Base-by-base conservation (phyloP, 2,329 filamentous ascomycete species). In the Aplosporella prunicola region DNA sequence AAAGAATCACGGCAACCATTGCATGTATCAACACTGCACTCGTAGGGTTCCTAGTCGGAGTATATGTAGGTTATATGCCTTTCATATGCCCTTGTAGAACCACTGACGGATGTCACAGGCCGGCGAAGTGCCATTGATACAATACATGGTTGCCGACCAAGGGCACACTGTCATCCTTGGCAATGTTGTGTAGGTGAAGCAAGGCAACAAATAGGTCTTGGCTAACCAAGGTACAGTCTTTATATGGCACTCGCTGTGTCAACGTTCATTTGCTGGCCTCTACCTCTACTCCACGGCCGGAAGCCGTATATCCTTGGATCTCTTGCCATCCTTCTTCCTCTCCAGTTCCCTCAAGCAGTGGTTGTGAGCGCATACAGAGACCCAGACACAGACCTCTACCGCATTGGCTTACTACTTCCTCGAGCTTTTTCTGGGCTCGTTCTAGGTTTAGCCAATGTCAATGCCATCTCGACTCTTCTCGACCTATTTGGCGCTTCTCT, bases 401-500 rank as follows among this genome's bases (percentile, higher is more conserved):
- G 72, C 48, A 64, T 69, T 36, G 68, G 74, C 20, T 63, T 88
- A 4, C 66, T 88, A 3, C 57, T 76, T 5, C 72, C 79, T 5
- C 69, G 82, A 33, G 71, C 70, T 1, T 50, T 82, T 31, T 82
- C 83, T 56, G 82, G 83, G 0, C 61, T 78, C 22, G 71, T 72
- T 14, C 69, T 88, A 8, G 83, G 82, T 0, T 82, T 88, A 50
- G 79, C 78, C 11, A 82, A 80, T 51, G 81, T 88, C 66, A 88
- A 87, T 51, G 81, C 81, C 46, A 70, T 83, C 47, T 73, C 77
- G 0, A 79, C 76, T 2, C 62, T 88, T 5, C 74, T 80, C 3
- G 82, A 89, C 51, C 64, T 88, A 1, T 89, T 85, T 50, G 83
- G 83, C 1, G 78, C 80, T 4, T 86, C 80, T 0, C 60, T 87